These are phyloP conservation scores for Meredithiella fracta DNA, from an alignment of 2,329 filamentous ascomycete species.

Conservation along the genomic window DNA sequence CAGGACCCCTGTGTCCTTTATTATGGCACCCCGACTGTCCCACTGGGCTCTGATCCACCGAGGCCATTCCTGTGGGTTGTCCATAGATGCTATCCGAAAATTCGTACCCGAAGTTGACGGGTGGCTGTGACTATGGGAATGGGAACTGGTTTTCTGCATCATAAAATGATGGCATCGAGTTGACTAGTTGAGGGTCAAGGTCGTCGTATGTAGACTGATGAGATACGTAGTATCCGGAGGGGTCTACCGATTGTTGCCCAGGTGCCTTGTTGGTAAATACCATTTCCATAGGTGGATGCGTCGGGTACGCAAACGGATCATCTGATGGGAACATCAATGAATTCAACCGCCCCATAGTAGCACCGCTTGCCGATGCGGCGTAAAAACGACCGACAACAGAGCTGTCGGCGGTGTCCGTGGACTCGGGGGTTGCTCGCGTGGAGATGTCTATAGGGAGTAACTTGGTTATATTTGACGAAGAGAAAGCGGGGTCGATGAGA, in stretches of 20 bases:
- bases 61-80: not conserved
- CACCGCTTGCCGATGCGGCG: constrained; percentile 8
- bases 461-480: constrained; percentile 25
- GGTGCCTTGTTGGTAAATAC: constrained; percentile 15
- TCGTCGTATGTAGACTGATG: constrained; percentile 32
- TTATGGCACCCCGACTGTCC: not conserved
- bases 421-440: constrained; percentile 27
- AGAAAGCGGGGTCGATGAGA: not conserved
- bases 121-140: not conserved
- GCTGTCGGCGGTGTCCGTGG: constrained; percentile 24
- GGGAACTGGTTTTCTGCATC: constrained; percentile 28
- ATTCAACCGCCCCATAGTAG: constrained; percentile 28
- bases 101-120: not conserved
- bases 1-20: constrained; percentile 16
- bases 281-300: constrained; percentile 52
- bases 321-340: constrained; percentile 67
- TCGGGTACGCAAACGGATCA: constrained; percentile 66
- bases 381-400: constrained; percentile 4
- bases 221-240: constrained; percentile 20
- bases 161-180: constrained; percentile 51
- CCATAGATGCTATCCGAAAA: constrained; percentile 6
- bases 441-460: constrained; percentile 30
- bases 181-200: constrained; percentile 57
- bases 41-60: not conserved
- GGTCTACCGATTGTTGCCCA: constrained; percentile 23